Conservation (phyloP, 2,329 filamentous ascomycete genomes). For the Berkeleyomyces basicola region DNA sequence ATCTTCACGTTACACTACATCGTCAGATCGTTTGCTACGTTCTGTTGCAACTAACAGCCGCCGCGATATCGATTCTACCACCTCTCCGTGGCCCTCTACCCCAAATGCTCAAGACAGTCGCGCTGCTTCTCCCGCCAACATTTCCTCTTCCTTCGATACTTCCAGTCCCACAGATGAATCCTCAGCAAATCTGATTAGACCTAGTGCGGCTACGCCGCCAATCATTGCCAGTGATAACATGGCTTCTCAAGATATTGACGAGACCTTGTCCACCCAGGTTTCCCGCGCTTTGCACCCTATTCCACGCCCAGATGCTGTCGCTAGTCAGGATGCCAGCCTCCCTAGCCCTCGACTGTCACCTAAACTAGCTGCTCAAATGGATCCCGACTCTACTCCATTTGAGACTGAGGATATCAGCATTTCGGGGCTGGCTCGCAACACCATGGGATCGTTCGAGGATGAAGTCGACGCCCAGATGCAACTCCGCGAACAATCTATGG, state of each 20-base stretch:
- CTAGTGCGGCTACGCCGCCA: slow-evolving; percentile 55
- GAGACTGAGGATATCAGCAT: slow-evolving; percentile 25
- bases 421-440: slow-evolving; percentile 11
- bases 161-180: slow-evolving; percentile 38
- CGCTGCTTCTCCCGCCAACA: slow-evolving; percentile 2
- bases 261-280: slow-evolving; percentile 28
- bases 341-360: slow-evolving; percentile 91
- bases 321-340: slow-evolving; percentile 68
- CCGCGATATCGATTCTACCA: not conserved
- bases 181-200: slow-evolving; percentile 42
- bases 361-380: slow-evolving; percentile 52
- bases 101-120: slow-evolving; percentile 1
- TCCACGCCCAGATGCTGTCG: slow-evolving; percentile 1
- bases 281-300: not conserved
- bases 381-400: slow-evolving; percentile 29
- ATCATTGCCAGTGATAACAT: slow-evolving; percentile 29
- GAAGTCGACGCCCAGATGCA: slow-evolving; percentile 5
- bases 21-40: slow-evolving; percentile 6
- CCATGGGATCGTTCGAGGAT: not conserved
- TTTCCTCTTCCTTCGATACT: slow-evolving; percentile 27
- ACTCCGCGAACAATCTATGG: not conserved
- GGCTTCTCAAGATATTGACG: slow-evolving; percentile 40
- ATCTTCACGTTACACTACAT: slow-evolving; percentile 3
- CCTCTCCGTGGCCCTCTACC: slow-evolving; percentile 6
- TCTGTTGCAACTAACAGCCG: not conserved